Evolutionary conservation across 495 filamentous ascomycete genomes (phyloP), one percentile per base, ranked within the genome.

Genomic region (Penicillium cataractarum): DNA sequence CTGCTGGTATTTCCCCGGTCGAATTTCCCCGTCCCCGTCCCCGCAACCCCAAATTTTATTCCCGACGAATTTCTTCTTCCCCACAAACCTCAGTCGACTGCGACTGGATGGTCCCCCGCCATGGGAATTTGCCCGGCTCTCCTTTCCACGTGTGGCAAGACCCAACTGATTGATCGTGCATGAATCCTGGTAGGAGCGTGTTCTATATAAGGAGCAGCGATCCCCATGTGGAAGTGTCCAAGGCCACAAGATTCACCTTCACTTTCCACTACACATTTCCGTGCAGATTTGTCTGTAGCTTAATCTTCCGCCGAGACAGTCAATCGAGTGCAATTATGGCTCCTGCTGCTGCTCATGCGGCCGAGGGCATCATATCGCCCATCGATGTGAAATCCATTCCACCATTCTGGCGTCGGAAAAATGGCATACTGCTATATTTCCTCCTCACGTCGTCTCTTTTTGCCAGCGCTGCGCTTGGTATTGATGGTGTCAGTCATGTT

Each of bases 361-460:
- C 62, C 49, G 65, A 68, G 57, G 63, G 58, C 42, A 68, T 67
- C 40, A 44, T 68, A n/a, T 71, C 69, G 39, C 57, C 70, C 27
- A 72, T 73, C 57, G 65, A 73, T 56, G 53, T 73, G 31, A 21
- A 68, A 13, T 60, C 53, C 17, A 61, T 73, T 39, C 70, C 62
- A 5, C 69, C 71, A 19, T 73, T 73, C 57, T 73, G 66, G 65
- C 62, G 66, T 24, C 65, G 71, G 19, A 73, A 72, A 52, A 73
- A 73, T 67, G 71, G 71, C 8, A 69, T 73, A 39, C 32, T 73
- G 50, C 61, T 73, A 8, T 73, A 72, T 40, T 73, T 73, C 50
- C 69, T 73, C 12, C 58, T 73, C 51, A 73, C 71, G 9, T 72
- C 71, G 5, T 72, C 71, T 19, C 59, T 73, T 22, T 58, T 73